Percentiles rank a stretch among this genome's conserved stretches.
phyloP scores from a whole-genome alignment of 2,329 filamentous ascomycete species.

The Beauveria rudraprayagi region DNA sequence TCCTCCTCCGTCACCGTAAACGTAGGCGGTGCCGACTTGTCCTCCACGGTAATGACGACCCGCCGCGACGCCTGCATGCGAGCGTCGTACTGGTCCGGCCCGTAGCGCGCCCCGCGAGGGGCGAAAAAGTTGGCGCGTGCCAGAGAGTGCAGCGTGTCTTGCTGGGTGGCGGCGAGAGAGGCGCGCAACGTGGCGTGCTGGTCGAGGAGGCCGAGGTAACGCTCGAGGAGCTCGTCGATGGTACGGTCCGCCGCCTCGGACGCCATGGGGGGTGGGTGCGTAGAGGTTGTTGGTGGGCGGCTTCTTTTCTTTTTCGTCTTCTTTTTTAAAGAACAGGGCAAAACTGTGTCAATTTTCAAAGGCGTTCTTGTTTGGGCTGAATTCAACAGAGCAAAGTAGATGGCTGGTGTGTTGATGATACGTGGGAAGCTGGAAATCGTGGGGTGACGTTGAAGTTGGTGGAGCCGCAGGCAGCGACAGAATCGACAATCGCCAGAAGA shows the following conservation, averaged over 20 bases:
- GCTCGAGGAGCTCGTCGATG: slow-evolving; percentile 57
- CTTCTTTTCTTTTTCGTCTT: background rate
- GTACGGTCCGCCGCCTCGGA: slow-evolving; percentile 17
- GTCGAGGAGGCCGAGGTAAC: slow-evolving; percentile 58
- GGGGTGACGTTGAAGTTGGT: too few species aligned
- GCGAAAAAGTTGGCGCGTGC: slow-evolving; percentile 70
- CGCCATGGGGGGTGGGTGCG: background rate
- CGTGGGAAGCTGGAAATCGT: background rate
- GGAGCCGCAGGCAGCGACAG: background rate
- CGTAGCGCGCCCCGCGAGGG: slow-evolving; percentile 56
- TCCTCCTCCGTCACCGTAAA: slow-evolving; percentile 15
- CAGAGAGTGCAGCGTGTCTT: slow-evolving; percentile 49
- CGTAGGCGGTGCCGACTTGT: slow-evolving; percentile 4
- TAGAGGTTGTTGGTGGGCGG: background rate
- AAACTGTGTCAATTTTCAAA: background rate
- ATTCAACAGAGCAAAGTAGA: background rate
- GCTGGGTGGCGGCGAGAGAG: slow-evolving; percentile 45
- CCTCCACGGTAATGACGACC: slow-evolving; percentile 21
- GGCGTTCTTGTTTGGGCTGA: background rate
- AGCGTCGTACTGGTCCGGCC: slow-evolving; percentile 63
- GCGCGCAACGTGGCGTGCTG: slow-evolving; percentile 54
- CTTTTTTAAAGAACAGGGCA: too few species aligned
- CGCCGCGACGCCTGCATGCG: slow-evolving; percentile 57
- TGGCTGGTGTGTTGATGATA: background rate
- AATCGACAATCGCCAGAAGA: background rate